Evolutionary conservation across 176 grass and related monocot species (phyloP).

Genomic region (Musa troglodytarum): DNA sequence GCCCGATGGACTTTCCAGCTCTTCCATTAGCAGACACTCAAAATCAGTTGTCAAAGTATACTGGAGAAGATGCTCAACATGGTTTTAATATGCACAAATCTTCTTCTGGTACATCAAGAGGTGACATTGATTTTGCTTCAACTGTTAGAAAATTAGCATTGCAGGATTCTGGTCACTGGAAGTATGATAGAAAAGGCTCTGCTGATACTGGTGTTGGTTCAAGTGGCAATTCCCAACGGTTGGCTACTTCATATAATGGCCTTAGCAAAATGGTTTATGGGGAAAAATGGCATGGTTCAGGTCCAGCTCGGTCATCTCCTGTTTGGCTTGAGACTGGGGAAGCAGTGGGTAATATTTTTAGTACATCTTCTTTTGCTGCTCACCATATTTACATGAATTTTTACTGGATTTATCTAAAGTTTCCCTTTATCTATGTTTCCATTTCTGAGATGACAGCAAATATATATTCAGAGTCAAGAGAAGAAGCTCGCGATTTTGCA

Average conservation of each 20-base stretch:
- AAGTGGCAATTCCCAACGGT: slow-evolving; percentile 29
- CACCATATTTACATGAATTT: background rate
- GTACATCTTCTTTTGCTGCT: slow-evolving; percentile 12
- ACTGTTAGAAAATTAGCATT: slow-evolving; percentile 68
- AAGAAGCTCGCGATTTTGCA: slow-evolving; percentile 93
- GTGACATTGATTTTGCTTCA: slow-evolving; percentile 72
- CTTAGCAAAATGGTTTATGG: slow-evolving; percentile 47
- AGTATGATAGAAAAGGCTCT: slow-evolving; percentile 50
- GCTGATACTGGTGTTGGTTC: slow-evolving; percentile 46
- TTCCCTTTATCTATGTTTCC: slow-evolving; percentile 5
- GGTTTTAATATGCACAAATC: slow-evolving; percentile 31
- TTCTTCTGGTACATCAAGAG: slow-evolving; percentile 31
- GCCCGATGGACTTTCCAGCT: slow-evolving; percentile 74
- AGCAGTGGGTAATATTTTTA: slow-evolving; percentile 72
- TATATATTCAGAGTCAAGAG: slow-evolving; percentile 87
- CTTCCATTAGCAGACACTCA: slow-evolving; percentile 52
- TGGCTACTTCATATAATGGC: slow-evolving; percentile 44
- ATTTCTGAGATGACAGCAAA: slow-evolving; percentile 32
- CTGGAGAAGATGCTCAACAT: slow-evolving; percentile 24
- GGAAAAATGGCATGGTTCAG: slow-evolving; percentile 60
- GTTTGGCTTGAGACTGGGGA: slow-evolving; percentile 96
- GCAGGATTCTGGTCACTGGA: slow-evolving; percentile 50
- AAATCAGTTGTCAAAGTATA: slow-evolving; percentile 43
- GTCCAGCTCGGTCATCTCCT: slow-evolving; percentile 36
- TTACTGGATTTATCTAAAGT: slow-evolving; percentile 17